phyloP scores from a whole-genome alignment of 257 asterid genomes.

The Anisodus acutangulus region DNA sequence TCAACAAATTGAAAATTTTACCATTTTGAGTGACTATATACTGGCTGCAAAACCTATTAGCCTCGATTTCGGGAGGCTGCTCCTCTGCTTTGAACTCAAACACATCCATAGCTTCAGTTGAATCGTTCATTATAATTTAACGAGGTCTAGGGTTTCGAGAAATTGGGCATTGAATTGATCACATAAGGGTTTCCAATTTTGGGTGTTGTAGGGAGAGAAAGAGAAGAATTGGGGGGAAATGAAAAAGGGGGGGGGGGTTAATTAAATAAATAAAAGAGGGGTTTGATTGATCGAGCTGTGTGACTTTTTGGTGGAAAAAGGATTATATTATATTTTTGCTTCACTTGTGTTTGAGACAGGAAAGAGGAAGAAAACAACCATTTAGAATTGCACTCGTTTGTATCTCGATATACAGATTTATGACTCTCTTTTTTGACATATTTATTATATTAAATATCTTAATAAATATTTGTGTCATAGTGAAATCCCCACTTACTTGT shows the following conservation, averaged over 20 bases:
- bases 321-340: too few species aligned
- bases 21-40: conserved; percentile 12
- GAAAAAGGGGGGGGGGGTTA: neutral
- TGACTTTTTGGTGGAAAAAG: neutral
- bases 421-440: too few species aligned
- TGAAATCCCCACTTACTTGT: too few species aligned
- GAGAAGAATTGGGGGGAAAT: neutral
- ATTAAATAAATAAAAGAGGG: neutral
- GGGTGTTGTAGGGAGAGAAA: neutral
- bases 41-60: conserved; percentile 24
- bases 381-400: too few species aligned
- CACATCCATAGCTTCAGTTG: conserved; percentile 4
- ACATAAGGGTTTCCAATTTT: neutral
- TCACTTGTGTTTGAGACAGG: too few species aligned
- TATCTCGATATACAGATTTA: too few species aligned
- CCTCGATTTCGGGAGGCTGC: neutral
- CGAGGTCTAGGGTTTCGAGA: conserved; percentile 19
- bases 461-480: too few species aligned
- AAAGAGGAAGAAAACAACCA: too few species aligned
- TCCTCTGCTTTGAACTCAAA: conserved; percentile 28
- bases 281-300: neutral
- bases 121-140: neutral
- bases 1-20: neutral
- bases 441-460: too few species aligned
- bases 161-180: conserved; percentile 1